These are phyloP conservation scores for Mollisia scopiformis DNA, from an alignment of 2,329 filamentous ascomycete genomes.

Conservation along the genomic window DNA sequence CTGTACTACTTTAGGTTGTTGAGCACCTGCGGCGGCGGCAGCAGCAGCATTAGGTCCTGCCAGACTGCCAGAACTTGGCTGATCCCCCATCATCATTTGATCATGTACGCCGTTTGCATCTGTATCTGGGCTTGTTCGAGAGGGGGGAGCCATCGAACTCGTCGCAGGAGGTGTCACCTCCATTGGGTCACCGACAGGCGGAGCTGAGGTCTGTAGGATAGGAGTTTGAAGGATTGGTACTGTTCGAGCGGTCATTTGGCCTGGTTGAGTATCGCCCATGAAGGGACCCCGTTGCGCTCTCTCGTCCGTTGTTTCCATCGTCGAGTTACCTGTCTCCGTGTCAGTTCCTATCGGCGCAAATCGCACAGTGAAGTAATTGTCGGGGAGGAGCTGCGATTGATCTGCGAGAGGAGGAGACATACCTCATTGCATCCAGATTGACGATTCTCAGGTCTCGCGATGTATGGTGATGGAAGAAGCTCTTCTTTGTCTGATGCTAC, in stretches of 20 bases:
- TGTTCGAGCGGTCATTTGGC: slow-evolving; percentile 40
- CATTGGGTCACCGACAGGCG: slow-evolving; percentile 62
- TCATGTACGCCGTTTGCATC: slow-evolving; percentile 38
- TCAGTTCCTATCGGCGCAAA: slow-evolving; percentile 18
- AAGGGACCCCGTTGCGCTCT: slow-evolving; percentile 34
- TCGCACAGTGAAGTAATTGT: slow-evolving; percentile 5
- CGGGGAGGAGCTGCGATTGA: slow-evolving; percentile 8
- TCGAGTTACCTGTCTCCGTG: slow-evolving; percentile 33
- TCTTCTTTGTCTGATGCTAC: slow-evolving; percentile 30
- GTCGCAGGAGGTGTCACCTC: slow-evolving; percentile 56
- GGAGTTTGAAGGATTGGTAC: slow-evolving; percentile 61
- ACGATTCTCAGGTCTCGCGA: slow-evolving; percentile 12
- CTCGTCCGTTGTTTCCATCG: slow-evolving; percentile 35
- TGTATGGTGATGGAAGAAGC: slow-evolving; percentile 21
- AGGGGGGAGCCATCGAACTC: slow-evolving; percentile 43
- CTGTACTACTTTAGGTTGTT: slow-evolving; percentile 96
- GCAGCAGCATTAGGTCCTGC: slow-evolving; percentile 41
- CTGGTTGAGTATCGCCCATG: slow-evolving; percentile 27
- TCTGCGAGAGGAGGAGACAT: slow-evolving; percentile 12
- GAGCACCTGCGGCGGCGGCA: slow-evolving; percentile 71
- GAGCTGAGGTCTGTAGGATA: slow-evolving; percentile 61
- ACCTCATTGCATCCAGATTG: slow-evolving; percentile 35
- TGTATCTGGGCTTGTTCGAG: slow-evolving; percentile 36
- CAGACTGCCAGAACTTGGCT: slow-evolving; percentile 40
- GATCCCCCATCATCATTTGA: slow-evolving; percentile 36